Conservation (phyloP, 169 alveolate species). For the Babesia bigemina region DNA sequence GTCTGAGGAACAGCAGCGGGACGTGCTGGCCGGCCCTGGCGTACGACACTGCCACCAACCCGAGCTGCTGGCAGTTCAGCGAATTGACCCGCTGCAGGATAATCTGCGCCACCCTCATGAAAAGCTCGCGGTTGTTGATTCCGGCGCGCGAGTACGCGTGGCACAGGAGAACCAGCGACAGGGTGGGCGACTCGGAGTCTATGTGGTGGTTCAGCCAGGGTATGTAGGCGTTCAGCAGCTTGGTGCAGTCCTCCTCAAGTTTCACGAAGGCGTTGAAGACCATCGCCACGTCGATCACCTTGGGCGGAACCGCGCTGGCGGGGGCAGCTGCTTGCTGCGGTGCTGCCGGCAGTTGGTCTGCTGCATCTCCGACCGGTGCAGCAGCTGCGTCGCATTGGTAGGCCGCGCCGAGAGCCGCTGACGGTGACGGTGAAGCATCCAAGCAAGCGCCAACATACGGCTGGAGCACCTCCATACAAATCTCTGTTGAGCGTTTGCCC, state of each 20-base stretch:
- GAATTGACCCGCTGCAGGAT: conserved; percentile 7
- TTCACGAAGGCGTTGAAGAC: conserved; percentile 44
- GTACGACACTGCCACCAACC: conserved; percentile 46
- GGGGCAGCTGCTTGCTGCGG: not conserved
- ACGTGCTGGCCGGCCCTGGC: conserved; percentile 41
- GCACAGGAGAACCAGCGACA: conserved; percentile 48
- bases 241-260: conserved; percentile 27
- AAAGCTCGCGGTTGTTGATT: conserved; percentile 29
- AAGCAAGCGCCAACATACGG: not conserved
- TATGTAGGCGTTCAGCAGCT: conserved; percentile 35
- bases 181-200: conserved; percentile 31
- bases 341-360: not conserved
- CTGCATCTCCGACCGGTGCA: not conserved
- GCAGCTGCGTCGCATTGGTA: not conserved
- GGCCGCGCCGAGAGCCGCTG: not conserved
- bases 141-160: conserved; percentile 56
- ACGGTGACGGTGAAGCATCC: not conserved
- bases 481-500: not conserved
- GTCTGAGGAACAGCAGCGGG: conserved; percentile 38
- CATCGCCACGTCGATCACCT: conserved; percentile 55
- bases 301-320: not conserved
- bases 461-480: not conserved
- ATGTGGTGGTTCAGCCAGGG: conserved; percentile 54
- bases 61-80: conserved; percentile 44
- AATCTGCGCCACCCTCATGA: conserved; percentile 30